Percentiles rank a stretch among this genome's conserved stretches.
Evolutionary conservation across 208 protist genomes (phyloP).

Genomic region (Strigomonas culicis): DNA sequence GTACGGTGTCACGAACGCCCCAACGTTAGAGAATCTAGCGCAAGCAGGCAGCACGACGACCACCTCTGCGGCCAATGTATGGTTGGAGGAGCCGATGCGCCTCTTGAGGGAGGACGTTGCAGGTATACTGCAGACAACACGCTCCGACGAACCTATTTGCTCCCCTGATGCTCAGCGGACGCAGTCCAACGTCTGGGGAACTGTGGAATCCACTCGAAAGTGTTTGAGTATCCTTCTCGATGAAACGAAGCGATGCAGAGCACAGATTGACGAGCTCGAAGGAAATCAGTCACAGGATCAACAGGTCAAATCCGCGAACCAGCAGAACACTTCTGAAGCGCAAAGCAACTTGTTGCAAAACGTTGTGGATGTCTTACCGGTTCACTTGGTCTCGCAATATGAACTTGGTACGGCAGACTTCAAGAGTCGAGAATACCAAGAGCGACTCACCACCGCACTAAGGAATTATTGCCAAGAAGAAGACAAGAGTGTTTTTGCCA

Average conservation of each 20-base stretch:
- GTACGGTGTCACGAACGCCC: constrained; percentile 36
- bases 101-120: not conserved
- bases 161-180: not conserved
- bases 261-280: not conserved
- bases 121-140: not conserved
- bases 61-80: not conserved
- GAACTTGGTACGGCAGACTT: not conserved
- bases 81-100: not conserved
- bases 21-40: constrained; percentile 11
- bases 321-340: not conserved
- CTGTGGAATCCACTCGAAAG: not conserved
- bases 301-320: not conserved
- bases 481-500: constrained; percentile 30
- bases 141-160: not conserved
- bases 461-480: constrained; percentile 5
- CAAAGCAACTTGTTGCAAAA: not conserved
- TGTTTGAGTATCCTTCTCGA: not conserved
- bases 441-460: constrained; percentile 3
- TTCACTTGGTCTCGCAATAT: not conserved
- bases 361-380: not conserved
- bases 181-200: not conserved
- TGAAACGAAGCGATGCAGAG: not conserved
- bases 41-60: not conserved
- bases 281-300: not conserved
- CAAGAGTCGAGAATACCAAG: not conserved